Base-by-base conservation (phyloP, 2,329 filamentous ascomycete genomes). In the Botrytis paeoniae region DNA sequence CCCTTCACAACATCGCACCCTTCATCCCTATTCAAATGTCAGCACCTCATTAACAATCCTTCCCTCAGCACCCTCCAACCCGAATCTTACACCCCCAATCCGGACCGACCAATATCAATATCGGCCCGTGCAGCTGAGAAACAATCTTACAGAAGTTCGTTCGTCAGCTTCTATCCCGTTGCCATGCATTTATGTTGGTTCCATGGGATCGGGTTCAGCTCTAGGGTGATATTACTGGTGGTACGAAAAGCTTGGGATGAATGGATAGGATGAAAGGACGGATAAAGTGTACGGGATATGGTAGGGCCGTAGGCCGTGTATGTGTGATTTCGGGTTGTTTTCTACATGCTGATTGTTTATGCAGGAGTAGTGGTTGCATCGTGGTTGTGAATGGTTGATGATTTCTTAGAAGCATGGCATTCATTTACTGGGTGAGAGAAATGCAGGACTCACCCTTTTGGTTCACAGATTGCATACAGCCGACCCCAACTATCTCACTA, bases 131-230 rank as follows among this genome's bases (percentile, higher is more conserved):
- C 32, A 54, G 64, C 64, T 66, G 32, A 66, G 10, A 66, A 20
- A 39, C 12, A 39, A 20, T n/a, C 16, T 51, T 20, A n/a, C 48
- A 51, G 8, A 66, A 25, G 48, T 20, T n/a, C 48, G 48, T 51
- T 54, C 45, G 32, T 66, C 64, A 66, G 64, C 64, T 51, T 51
- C 22, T 25, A 25, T 51, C 43, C 64, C 64, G 64, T 66, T 7
- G 61, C 39, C 64, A 65, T 65, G 63, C 63, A 65, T 48, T 16
- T 7, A 22, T 6, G 18, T 48, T 54, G 64, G 45, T 66, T 51
- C 64, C 64, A 66, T 66, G 8, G 25, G 64, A 35, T 54, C 64
- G 64, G 64, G 32, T 66, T 66, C 64, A 66, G 64, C 64, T 66
- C 25, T 39, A 16, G 63, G 39, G 45, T 57, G 14, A 29, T 1